These are phyloP conservation scores for Zopfia rhizophila DNA, from an alignment of 2,329 filamentous ascomycete genomes.

Conservation along the genomic window DNA sequence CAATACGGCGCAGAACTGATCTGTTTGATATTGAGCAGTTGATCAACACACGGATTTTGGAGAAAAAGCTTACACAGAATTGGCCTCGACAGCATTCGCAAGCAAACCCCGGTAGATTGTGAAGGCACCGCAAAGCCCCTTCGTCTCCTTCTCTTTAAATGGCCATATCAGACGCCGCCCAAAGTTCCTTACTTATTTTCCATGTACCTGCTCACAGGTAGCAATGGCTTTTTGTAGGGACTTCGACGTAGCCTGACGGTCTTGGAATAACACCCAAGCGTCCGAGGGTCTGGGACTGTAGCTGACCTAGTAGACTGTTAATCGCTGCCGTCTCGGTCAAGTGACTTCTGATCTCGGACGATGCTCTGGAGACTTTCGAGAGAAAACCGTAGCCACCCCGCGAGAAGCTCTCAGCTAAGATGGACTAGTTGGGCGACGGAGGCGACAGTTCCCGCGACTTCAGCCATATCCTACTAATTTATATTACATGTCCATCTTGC, in stretches of 20 bases:
- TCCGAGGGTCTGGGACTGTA: conserved; percentile 9
- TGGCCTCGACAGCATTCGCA: conserved; percentile 16
- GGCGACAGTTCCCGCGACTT: conserved; percentile 11
- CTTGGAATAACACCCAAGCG: conserved; percentile 11
- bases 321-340: conserved; percentile 21
- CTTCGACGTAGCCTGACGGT: conserved; percentile 7
- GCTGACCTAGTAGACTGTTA: conserved; percentile 20
- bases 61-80: conserved; percentile 11
- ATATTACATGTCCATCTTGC: too few species aligned
- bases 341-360: conserved; percentile 19
- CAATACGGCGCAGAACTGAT: conserved; percentile 7
- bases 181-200: conserved; percentile 14
- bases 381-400: conserved; percentile 22
- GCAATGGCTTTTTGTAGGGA: conserved; percentile 13
- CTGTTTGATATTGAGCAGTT: too few species aligned
- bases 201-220: conserved; percentile 17
- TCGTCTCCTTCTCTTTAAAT: conserved; percentile 26
- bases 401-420: conserved; percentile 18
- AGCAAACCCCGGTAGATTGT: conserved; percentile 12
- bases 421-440: conserved; percentile 19
- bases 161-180: conserved; percentile 17
- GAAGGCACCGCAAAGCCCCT: conserved; percentile 14
- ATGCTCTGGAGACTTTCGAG: conserved; percentile 16
- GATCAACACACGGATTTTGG: too few species aligned
- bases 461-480: conserved; percentile 12